Conservation (phyloP, 2,329 filamentous ascomycete species). For the Cytospora schulzeri region DNA sequence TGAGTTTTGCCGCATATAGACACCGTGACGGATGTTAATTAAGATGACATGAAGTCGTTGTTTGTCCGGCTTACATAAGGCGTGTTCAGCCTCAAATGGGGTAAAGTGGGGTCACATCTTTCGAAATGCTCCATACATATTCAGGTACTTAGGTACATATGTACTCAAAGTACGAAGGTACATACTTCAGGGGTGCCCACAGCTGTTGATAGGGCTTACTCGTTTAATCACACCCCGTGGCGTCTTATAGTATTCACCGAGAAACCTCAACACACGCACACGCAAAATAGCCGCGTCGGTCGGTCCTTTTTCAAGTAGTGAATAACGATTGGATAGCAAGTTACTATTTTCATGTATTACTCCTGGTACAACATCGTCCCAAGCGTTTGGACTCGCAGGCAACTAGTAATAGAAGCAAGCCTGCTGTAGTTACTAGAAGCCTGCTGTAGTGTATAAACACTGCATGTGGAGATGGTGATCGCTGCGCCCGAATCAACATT, state of each 20-base stretch:
- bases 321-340: background rate
- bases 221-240: background rate
- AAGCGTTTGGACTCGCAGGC: background rate
- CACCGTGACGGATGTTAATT: constrained; percentile 36
- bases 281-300: background rate
- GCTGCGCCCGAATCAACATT: background rate
- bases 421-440: background rate
- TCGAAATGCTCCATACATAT: background rate
- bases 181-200: too few species aligned
- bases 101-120: background rate
- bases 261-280: background rate
- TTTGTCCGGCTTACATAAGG: constrained; percentile 23
- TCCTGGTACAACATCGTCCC: background rate
- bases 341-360: background rate
- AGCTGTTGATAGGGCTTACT: too few species aligned
- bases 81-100: constrained; percentile 1
- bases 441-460: background rate
- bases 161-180: too few species aligned
- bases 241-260: background rate
- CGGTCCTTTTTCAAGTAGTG: background rate
- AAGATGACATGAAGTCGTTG: constrained; percentile 49
- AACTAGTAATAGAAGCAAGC: background rate
- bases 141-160: too few species aligned
- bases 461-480: background rate
- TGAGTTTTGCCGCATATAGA: background rate